phyloP scores from a whole-genome alignment of 2,329 filamentous ascomycete genomes.

The Ascocoryne sarcoides region DNA sequence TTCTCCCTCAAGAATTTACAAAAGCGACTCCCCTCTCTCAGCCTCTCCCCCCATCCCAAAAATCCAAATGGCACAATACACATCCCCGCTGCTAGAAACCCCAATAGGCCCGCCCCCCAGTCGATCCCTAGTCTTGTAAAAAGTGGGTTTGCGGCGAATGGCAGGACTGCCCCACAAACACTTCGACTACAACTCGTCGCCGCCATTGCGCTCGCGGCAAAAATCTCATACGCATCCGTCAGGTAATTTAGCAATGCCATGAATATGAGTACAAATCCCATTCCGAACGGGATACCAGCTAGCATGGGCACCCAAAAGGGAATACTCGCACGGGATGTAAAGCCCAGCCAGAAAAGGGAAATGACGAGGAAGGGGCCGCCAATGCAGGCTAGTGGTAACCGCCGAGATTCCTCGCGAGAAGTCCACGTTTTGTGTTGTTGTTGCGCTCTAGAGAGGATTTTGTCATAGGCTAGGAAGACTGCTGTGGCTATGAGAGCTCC shows the following conservation, averaged over 20 bases:
- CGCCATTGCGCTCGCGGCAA: constrained; percentile 47
- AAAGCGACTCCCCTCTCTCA: constrained; percentile 39
- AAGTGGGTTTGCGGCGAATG: constrained; percentile 39
- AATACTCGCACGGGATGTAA: constrained; percentile 42
- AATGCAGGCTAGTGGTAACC: constrained; percentile 38
- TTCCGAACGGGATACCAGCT: constrained; percentile 47
- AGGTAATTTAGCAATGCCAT: constrained; percentile 54
- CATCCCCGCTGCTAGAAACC: constrained; percentile 39
- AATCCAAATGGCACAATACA: constrained; percentile 44
- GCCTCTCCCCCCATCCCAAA: constrained; percentile 37
- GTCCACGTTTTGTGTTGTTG: constrained; percentile 36
- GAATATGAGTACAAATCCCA: constrained; percentile 45
- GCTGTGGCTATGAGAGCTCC: constrained; percentile 43
- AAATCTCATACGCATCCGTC: constrained; percentile 46
- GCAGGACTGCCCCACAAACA: constrained; percentile 36
- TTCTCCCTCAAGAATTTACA: constrained; percentile 39
- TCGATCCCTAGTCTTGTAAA: constrained; percentile 37
- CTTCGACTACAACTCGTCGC: constrained; percentile 32
- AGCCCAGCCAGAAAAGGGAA: constrained; percentile 50
- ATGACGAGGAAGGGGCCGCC: constrained; percentile 36
- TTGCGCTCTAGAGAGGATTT: constrained; percentile 41
- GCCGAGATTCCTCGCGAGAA: constrained; percentile 43
- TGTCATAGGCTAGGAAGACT: constrained; percentile 43
- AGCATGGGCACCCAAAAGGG: constrained; percentile 49
- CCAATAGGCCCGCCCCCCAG: constrained; percentile 40